Percentiles rank a stretch among this genome's conserved stretches.
Evolutionary conservation across 2,329 filamentous ascomycete species (phyloP).

Genomic region (Pestalotiopsis sp.): DNA sequence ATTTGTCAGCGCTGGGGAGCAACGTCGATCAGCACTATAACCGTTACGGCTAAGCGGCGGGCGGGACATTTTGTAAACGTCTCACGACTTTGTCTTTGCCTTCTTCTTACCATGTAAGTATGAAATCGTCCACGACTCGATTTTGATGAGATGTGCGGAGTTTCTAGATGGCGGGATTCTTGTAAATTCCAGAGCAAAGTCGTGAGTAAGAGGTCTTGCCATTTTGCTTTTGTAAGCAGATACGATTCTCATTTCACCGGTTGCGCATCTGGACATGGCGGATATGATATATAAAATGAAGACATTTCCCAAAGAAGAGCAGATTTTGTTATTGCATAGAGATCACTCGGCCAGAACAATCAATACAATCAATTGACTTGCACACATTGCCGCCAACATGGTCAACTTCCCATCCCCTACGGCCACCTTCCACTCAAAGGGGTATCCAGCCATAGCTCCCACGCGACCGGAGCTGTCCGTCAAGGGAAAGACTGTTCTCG

Average conservation of each 20-base stretch:
- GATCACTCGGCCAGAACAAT: background rate
- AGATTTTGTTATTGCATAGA: background rate
- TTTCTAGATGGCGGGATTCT: no score
- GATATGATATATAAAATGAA: background rate
- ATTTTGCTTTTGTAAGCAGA: background rate
- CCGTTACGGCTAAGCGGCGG: background rate
- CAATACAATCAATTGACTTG: background rate
- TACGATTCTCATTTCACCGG: background rate
- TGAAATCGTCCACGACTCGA: no score
- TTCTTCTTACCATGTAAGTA: background rate
- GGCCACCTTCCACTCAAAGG: constrained; percentile 33
- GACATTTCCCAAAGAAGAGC: background rate
- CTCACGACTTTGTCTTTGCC: background rate
- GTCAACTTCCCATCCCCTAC: constrained; percentile 34
- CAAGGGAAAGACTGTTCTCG: constrained; percentile 38
- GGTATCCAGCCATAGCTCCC: constrained; percentile 39
- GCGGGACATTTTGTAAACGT: constrained; percentile 7
- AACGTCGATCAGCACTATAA: background rate
- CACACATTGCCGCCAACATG: background rate
- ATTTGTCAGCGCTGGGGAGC: background rate
- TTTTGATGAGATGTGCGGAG: no score
- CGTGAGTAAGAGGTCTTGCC: background rate
- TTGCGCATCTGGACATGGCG: background rate
- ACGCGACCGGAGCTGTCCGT: constrained; percentile 39
- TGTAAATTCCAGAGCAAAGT: no score